Evolutionary conservation across 2,329 filamentous ascomycete genomes (phyloP), one percentile per base, ranked within the genome.

Genomic region (Diaporthe eres): DNA sequence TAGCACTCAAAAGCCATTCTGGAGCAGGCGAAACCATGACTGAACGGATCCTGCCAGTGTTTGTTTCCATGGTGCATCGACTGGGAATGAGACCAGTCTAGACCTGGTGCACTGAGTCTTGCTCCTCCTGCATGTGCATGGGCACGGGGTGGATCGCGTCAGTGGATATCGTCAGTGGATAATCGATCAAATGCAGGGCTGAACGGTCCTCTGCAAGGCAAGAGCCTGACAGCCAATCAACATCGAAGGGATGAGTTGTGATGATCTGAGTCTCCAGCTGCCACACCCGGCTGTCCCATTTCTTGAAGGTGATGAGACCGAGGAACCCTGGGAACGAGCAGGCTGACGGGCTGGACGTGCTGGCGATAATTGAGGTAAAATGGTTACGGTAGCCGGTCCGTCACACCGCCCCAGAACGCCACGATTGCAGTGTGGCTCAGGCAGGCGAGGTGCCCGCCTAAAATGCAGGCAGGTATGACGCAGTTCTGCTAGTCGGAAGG

Each of bases 341-440:
- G 8, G 25, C 31, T 42, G 57, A n/a, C 37, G 39, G 57, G 19
- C 49, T 12, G n/a, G 57, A 60, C 31, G 55, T 1, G 34, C 34
- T 15, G 25, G 47, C 25, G 39, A 6, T 9, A 10, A 34, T 9
- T 7, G n/a, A 44, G 49, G 19, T 12, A 13, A 15, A 17, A 42
- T 37, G 39, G 28, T 25, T 47, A 63, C 60, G 19, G 47, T 42
- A 28, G 39, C 47, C 42, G 31, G 8, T 22, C 58, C 7, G 60
- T 55, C 44, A 73, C 71, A 73, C 71, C 71, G 71, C 71, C 60
- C 47, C 49, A 63, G 5, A 37, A 47, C 58, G 58, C 34, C 71
- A 73, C 60, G 61, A 63, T 44, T 57, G 47, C 25, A 55, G 9
- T 70, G 65, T 70, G 65, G 65, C 65, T 70, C n/a, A 70, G 65